Evolutionary conservation across 495 filamentous ascomycete species (phyloP).

Genomic region (Aspergillus incahuasiensis): DNA sequence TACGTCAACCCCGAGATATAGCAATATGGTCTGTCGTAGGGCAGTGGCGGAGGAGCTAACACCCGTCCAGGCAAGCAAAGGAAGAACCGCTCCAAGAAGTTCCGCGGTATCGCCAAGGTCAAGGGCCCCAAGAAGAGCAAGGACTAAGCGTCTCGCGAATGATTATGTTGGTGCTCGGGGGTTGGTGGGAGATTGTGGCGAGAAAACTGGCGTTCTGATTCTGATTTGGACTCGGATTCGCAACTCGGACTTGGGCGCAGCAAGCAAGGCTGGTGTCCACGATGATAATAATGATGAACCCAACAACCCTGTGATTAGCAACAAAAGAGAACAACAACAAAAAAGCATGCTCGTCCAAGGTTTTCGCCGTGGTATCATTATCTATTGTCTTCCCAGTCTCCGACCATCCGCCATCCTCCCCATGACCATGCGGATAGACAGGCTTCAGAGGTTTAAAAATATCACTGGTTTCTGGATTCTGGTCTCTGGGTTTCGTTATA

Average conservation of each 20-base stretch:
- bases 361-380: constrained; percentile 2
- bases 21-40: neutral
- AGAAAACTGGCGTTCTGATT: constrained; percentile 9
- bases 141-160: constrained; percentile 35
- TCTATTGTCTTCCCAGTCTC: neutral
- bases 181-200: constrained; percentile 10
- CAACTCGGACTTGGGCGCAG: constrained; percentile 12
- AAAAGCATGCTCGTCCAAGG: constrained; percentile 7
- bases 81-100: constrained; percentile 99
- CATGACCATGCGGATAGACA: constrained; percentile 6
- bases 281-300: constrained; percentile 14
- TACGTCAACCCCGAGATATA: constrained; percentile 52
- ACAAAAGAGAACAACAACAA: constrained; percentile 7
- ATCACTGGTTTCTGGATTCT: neutral
- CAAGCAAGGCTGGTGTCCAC: constrained; percentile 13
- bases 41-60: constrained; percentile 4
- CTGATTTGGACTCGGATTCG: constrained; percentile 13
- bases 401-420: neutral
- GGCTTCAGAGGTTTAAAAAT: neutral
- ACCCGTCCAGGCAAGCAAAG: constrained; percentile 86
- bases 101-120: constrained; percentile 85
- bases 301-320: constrained; percentile 12
- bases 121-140: constrained; percentile 80
- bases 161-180: constrained; percentile 16
- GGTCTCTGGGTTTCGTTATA: neutral